Percentiles rank a stretch among this genome's conserved stretches.
Evolutionary conservation across 495 filamentous ascomycete species (phyloP).

Genomic region (Aspergillus biplanus): DNA sequence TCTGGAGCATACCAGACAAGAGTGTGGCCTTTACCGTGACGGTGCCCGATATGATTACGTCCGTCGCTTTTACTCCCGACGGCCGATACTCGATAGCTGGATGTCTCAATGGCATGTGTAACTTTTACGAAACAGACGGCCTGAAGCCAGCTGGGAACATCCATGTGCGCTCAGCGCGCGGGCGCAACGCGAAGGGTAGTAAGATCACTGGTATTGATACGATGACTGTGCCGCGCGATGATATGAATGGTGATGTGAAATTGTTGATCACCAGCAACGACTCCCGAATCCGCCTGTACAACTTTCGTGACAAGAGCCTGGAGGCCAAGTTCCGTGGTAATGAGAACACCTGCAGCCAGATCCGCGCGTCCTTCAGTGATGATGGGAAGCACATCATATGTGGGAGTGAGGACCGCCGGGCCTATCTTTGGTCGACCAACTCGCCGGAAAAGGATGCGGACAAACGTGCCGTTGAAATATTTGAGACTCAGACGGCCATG

Average conservation of each 20-base stretch:
- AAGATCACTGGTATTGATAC: constrained; percentile 97
- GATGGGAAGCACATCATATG: constrained; percentile 88
- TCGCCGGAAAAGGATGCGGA: constrained; percentile 69
- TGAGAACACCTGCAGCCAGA: constrained; percentile 90
- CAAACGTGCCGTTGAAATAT: constrained; percentile 79
- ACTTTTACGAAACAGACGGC: constrained; percentile 95
- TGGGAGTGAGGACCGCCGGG: constrained; percentile 87
- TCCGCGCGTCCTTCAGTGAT: constrained; percentile 86
- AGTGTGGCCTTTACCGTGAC: constrained; percentile 85
- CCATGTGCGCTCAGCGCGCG: constrained; percentile 85
- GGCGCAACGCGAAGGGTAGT: constrained; percentile 92
- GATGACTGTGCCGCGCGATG: constrained; percentile 61
- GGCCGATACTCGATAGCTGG: constrained; percentile 90
- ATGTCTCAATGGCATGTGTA: constrained; percentile 80
- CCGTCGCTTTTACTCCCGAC: constrained; percentile 92
- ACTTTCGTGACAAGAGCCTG: constrained; percentile 77
- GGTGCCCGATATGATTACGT: constrained; percentile 86
- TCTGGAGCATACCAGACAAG: constrained; percentile 99
- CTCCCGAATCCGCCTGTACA: constrained; percentile 90
- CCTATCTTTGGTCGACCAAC: constrained; percentile 84
- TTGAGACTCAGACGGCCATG: constrained; percentile 86
- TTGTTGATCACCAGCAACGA: constrained; percentile 94
- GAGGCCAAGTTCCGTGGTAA: constrained; percentile 93
- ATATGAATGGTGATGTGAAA: constrained; percentile 75
- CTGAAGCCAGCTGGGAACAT: constrained; percentile 82